These are phyloP conservation scores for Rhinocladiella mackenziei DNA, from an alignment of 2,329 filamentous ascomycete genomes.

Conservation along the genomic window DNA sequence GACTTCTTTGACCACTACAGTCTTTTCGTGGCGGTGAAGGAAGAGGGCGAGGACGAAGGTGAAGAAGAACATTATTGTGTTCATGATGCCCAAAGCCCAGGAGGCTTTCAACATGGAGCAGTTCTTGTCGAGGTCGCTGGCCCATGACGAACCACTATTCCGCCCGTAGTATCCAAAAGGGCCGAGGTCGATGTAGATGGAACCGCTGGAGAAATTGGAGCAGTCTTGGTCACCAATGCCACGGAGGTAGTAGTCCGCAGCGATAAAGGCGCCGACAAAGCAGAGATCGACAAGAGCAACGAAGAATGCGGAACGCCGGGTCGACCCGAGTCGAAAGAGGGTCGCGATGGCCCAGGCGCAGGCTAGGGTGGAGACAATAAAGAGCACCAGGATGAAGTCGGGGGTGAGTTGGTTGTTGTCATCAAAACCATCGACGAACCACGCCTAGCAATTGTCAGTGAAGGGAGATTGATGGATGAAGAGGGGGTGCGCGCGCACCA, in stretches of 20 bases:
- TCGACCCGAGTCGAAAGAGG: slow-evolving; percentile 56
- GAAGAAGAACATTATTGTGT: slow-evolving; percentile 72
- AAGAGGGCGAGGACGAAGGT: slow-evolving; percentile 65
- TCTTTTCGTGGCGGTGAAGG: slow-evolving; percentile 35
- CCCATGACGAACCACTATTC: slow-evolving; percentile 44
- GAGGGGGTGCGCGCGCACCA: slow-evolving; percentile 39
- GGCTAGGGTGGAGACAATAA: slow-evolving; percentile 61
- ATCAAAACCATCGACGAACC: slow-evolving; percentile 59
- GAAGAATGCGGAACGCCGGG: slow-evolving; percentile 56
- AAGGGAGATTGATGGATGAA: slow-evolving; percentile 1
- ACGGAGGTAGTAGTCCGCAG: slow-evolving; percentile 56
- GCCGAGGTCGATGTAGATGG: slow-evolving; percentile 59
- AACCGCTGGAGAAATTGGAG: slow-evolving; percentile 51
- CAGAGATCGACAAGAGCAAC: slow-evolving; percentile 59
- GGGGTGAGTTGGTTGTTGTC: slow-evolving; percentile 57
- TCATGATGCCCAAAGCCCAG: slow-evolving; percentile 89
- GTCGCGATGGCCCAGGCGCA: slow-evolving; percentile 60
- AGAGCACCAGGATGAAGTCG: slow-evolving; percentile 58
- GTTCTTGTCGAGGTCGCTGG: slow-evolving; percentile 63
- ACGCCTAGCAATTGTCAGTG: slow-evolving; percentile 41
- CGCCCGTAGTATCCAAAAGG: slow-evolving; percentile 55
- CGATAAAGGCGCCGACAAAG: slow-evolving; percentile 62
- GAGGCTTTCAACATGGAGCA: slow-evolving; percentile 89
- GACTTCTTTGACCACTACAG: slow-evolving; percentile 40
- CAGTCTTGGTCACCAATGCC: slow-evolving; percentile 63